These are phyloP conservation scores for Diddensiella caesifluorescens DNA, from an alignment of 805 yeast genomes.

Conservation along the genomic window DNA sequence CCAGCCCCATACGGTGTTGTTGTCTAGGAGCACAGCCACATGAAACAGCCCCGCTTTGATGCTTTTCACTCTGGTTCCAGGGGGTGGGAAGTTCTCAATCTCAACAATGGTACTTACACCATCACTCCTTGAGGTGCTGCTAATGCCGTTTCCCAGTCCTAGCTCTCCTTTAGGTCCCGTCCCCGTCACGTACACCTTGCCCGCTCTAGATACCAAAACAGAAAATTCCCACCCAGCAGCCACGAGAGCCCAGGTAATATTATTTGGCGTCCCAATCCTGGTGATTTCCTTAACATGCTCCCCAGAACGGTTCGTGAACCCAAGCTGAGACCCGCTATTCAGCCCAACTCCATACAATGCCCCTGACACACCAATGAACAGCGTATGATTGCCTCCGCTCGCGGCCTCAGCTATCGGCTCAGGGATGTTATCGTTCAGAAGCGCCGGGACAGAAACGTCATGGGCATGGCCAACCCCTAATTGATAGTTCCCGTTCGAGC, in stretches of 20 bases:
- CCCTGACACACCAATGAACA: slow-evolving; percentile 52
- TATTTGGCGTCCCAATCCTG: neutral
- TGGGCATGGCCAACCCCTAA: slow-evolving; percentile 54
- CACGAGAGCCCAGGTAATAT: neutral
- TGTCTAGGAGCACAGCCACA: slow-evolving; percentile 25
- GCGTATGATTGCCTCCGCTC: slow-evolving; percentile 87
- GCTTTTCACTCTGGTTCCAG: slow-evolving; percentile 14
- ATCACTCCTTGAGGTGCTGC: neutral
- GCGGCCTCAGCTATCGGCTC: slow-evolving; percentile 35
- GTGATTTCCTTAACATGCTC: neutral
- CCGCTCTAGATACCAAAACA: slow-evolving; percentile 40
- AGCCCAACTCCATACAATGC: slow-evolving; percentile 54
- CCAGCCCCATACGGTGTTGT: slow-evolving; percentile 56
- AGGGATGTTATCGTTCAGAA: slow-evolving; percentile 10
- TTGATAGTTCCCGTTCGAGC: slow-evolving; percentile 80
- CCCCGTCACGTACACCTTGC: slow-evolving; percentile 52
- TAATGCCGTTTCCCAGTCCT: slow-evolving; percentile 42
- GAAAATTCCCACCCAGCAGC: slow-evolving; percentile 81
- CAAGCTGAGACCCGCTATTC: slow-evolving; percentile 50
- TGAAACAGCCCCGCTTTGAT: slow-evolving; percentile 33
- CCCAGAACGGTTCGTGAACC: neutral
- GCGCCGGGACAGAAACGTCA: slow-evolving; percentile 40
- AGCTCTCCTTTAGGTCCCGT: slow-evolving; percentile 69
- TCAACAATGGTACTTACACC: slow-evolving; percentile 2
- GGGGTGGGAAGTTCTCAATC: slow-evolving; percentile 19